phyloP scores from a whole-genome alignment of 2,329 filamentous ascomycete genomes.

The Aspergillus pseudoviridinutans region DNA sequence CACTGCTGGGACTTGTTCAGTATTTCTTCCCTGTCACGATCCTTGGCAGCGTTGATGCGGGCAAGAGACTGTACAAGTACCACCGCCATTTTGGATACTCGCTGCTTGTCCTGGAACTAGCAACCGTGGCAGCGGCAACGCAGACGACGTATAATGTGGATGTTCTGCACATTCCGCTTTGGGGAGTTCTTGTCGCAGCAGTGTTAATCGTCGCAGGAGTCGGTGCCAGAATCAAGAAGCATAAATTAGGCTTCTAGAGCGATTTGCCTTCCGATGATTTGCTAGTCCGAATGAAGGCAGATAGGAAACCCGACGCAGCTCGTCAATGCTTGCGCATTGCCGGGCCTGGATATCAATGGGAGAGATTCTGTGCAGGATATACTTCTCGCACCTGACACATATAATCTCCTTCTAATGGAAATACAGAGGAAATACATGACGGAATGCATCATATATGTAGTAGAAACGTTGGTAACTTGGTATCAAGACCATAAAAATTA shows the following conservation, averaged over 20 bases:
- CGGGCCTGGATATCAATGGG: too few species aligned
- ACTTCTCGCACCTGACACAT: too few species aligned
- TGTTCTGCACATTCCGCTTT: conserved; percentile 68
- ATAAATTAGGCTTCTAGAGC: conserved; percentile 63
- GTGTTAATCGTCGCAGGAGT: conserved; percentile 68
- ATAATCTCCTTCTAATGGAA: background rate
- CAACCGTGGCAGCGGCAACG: conserved; percentile 70
- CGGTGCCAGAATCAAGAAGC: conserved; percentile 72
- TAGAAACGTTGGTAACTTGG: background rate
- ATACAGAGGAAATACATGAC: background rate
- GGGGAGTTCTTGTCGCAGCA: conserved; percentile 66
- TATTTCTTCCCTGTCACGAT: conserved; percentile 65
- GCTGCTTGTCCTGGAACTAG: conserved; percentile 65
- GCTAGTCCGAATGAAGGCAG: background rate
- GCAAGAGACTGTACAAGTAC: conserved; percentile 85
- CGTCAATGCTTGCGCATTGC: too few species aligned
- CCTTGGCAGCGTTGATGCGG: conserved; percentile 74
- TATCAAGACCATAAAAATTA: background rate
- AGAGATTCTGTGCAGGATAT: too few species aligned
- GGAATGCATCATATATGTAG: background rate
- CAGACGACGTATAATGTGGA: conserved; percentile 69
- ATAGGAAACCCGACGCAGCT: too few species aligned
- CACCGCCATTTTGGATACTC: conserved; percentile 76
- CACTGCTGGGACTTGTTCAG: conserved; percentile 75
- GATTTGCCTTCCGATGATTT: background rate